Conservation (phyloP, 768 basidiomycete genomes). For the Mycena sanguinolenta region DNA sequence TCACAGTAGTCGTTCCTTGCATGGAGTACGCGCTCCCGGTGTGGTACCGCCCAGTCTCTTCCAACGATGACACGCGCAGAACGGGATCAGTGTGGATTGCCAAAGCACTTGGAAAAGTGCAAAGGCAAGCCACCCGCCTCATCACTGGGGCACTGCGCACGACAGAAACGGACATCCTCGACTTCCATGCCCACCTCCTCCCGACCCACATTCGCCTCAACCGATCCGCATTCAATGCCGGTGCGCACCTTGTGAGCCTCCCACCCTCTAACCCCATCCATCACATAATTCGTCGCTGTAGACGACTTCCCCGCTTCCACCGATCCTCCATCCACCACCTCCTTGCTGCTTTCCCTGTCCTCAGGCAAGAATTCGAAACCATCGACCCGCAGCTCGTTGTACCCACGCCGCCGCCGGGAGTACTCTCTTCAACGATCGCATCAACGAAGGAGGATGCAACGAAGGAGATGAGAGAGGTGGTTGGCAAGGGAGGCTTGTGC, state of each 20-base stretch:
- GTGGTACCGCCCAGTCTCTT: too few species aligned
- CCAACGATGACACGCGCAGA: too few species aligned
- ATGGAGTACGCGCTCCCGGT: too few species aligned
- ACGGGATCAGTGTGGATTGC: background rate
- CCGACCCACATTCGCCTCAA: background rate
- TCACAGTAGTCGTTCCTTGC: background rate
- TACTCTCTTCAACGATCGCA: too few species aligned
- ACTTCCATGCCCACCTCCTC: constrained; percentile 1
- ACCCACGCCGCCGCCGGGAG: too few species aligned
- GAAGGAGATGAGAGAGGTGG: too few species aligned
- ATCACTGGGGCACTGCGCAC: background rate
- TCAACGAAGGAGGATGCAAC: too few species aligned
- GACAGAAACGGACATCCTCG: background rate
- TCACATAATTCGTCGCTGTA: background rate
- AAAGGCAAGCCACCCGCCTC: background rate
- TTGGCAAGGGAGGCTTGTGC: too few species aligned
- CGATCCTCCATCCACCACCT: constrained; percentile 1
- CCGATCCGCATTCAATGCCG: background rate
- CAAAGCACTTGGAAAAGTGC: background rate
- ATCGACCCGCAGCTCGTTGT: too few species aligned
- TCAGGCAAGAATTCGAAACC: background rate
- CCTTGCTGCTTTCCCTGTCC: background rate
- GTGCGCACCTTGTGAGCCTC: background rate
- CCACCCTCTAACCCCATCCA: background rate
- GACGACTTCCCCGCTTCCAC: background rate